Evolutionary conservation across 192 early-diverging fungal genomes (phyloP), one percentile per base, ranked within the genome.

Genomic region (Dimargaris xerosporica): DNA sequence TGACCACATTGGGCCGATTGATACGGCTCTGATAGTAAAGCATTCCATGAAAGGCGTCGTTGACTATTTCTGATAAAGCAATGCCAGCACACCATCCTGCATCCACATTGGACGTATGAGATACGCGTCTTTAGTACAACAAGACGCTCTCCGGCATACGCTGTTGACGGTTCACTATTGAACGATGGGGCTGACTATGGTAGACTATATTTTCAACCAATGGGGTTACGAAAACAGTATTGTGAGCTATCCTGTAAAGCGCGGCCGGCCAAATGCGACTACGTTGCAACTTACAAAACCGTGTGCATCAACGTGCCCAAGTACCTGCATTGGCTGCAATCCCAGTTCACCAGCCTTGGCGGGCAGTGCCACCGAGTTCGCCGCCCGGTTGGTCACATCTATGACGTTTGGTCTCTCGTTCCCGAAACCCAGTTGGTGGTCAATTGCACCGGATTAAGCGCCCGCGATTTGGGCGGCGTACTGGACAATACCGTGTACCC

Each of bases 391-490:
- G 44, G 50, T 10, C 76, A 79, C 58, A 68, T 83, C 17, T 26
- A 62, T 0, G 78, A 81, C 34, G 44, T 63, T 28, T 50, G 48
- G 48, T 21, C 60, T 0, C 28, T 7, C 9, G 6, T 45, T 43
- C 47, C 62, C 12, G 68, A 70, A 43, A 62, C 78, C 42, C 75
- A 80, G 52, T 67, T 82, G 17, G 71, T 91, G 21, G 69, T 91
- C 62, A 91, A 91, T 64, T 91, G 91, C 71, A 78, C 85, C 0
- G 91, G 84, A 0, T 61, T 84, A 12, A 79, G 84, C 15, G 75
- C 83, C 7, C 71, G 72, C 10, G 77, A 61, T 23, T 72, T 93
- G 21, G 74, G 69, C 16, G 90, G 89, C 12, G 83, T 93, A 9
- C 67, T 78, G 34, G 91, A 93, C 64, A 31, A 46, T 11, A 66